These are phyloP conservation scores for Leccinum idahoense DNA, from an alignment of 1,284 basidiomycete genomes.

Conservation along the genomic window DNA sequence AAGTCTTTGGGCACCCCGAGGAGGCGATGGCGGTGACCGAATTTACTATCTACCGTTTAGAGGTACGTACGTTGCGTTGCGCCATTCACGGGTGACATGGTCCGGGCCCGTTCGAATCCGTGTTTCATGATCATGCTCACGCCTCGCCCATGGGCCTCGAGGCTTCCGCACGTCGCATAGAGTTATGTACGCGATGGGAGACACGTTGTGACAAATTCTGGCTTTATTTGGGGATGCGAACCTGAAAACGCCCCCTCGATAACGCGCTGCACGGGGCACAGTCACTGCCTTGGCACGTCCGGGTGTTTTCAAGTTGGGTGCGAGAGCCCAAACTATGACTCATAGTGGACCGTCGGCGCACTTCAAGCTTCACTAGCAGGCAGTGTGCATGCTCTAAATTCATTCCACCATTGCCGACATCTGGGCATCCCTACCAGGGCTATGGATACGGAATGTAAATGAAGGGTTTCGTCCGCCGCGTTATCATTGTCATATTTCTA, in stretches of 20 bases:
- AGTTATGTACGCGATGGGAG: conserved; percentile 7
- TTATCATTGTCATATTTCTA: conserved; percentile 34
- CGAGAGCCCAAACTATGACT: conserved; percentile 1
- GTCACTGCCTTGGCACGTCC: conserved; percentile 14
- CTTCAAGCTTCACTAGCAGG: neutral
- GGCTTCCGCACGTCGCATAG: conserved; percentile 22
- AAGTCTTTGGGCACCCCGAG: conserved; percentile 62
- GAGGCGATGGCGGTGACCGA: conserved; percentile 63
- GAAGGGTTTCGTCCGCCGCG: no score
- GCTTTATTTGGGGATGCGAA: conserved; percentile 6
- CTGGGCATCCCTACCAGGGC: no score
- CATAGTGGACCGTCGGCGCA: neutral
- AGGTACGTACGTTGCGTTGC: conserved; percentile 42
- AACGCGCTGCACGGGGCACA: conserved; percentile 7
- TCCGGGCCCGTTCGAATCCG: neutral
- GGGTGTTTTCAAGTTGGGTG: conserved; percentile 3
- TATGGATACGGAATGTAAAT: no score
- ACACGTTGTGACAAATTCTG: conserved; percentile 12
- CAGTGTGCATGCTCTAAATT: neutral
- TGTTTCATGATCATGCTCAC: neutral
- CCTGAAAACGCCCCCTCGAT: conserved; percentile 5
- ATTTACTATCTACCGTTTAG: conserved; percentile 65
- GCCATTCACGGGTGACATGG: neutral
- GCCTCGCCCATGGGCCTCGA: conserved; percentile 22
- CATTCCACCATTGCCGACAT: no score